Evolutionary conservation across 208 protist genomes (phyloP).

Genomic region (Jaenimonas drosophilae): DNA sequence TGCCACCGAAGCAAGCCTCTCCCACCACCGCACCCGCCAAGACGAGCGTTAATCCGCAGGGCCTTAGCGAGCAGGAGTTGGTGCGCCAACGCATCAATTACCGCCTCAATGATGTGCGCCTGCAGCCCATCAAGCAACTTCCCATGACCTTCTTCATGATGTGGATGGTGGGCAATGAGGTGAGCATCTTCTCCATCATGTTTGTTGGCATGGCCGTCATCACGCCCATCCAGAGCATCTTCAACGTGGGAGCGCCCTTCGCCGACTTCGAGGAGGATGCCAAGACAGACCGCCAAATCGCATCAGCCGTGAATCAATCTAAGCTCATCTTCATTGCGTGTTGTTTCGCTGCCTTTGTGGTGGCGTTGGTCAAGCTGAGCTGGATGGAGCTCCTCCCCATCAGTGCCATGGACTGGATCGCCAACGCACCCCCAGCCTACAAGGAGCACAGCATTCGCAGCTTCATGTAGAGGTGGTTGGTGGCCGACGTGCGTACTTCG

Average conservation of each 20-base stretch:
- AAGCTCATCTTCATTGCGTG: slow-evolving; percentile 74
- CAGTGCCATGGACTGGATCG: slow-evolving; percentile 76
- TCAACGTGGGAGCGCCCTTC: slow-evolving; percentile 35
- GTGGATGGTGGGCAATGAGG: slow-evolving; percentile 85
- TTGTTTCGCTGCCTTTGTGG: slow-evolving; percentile 54
- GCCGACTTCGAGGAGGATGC: slow-evolving; percentile 60
- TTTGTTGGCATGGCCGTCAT: slow-evolving; percentile 83
- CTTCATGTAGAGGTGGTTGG: not conserved
- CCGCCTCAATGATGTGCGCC: slow-evolving; percentile 56
- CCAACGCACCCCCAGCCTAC: slow-evolving; percentile 36
- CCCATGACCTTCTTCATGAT: slow-evolving; percentile 83
- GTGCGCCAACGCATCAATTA: slow-evolving; percentile 28
- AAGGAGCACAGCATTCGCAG: slow-evolving; percentile 45
- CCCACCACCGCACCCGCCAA: not conserved
- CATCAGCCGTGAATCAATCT: slow-evolving; percentile 32
- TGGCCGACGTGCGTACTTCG: too few relatives aligned
- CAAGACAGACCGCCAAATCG: slow-evolving; percentile 34
- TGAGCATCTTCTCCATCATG: slow-evolving; percentile 87
- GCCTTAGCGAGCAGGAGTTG: slow-evolving; percentile 45
- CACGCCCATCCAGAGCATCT: slow-evolving; percentile 59
- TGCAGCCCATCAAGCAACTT: slow-evolving; percentile 69
- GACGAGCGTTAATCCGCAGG: slow-evolving; percentile 3
- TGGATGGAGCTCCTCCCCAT: slow-evolving; percentile 83
- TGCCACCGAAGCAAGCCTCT: too few relatives aligned
- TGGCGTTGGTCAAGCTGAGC: slow-evolving; percentile 72